Evolutionary conservation across 257 asterid species (phyloP).

Genomic region (Striga asiatica): DNA sequence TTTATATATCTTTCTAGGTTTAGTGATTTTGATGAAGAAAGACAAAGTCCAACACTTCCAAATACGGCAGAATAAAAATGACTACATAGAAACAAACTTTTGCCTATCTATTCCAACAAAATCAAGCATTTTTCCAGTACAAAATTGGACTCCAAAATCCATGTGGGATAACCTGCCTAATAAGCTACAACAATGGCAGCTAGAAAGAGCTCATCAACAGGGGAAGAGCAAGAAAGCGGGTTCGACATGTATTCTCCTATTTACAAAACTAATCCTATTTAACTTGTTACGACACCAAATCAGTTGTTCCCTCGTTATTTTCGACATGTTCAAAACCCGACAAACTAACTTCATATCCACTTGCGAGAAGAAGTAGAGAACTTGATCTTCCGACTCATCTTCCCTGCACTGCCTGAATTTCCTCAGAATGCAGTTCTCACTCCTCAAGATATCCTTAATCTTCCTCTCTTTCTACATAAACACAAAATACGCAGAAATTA

Average conservation of each 20-base stretch:
- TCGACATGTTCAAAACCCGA: slow-evolving; percentile 69
- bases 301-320: slow-evolving; percentile 56
- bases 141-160: not conserved
- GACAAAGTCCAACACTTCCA: too few relatives aligned
- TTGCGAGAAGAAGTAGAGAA: slow-evolving; percentile 62
- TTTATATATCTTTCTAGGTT: too few relatives aligned
- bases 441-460: slow-evolving; percentile 54
- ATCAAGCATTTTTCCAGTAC: not conserved
- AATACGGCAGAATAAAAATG: too few relatives aligned
- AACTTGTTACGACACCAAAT: slow-evolving; percentile 72
- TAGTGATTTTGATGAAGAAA: too few relatives aligned
- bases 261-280: slow-evolving; percentile 49
- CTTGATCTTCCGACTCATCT: slow-evolving; percentile 51
- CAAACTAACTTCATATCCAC: slow-evolving; percentile 74
- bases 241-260: slow-evolving; percentile 54
- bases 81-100: too few relatives aligned
- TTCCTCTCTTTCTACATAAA: slow-evolving; percentile 78
- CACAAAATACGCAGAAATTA: not conserved
- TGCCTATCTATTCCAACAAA: slow-evolving; percentile 5
- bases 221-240: slow-evolving; percentile 83
- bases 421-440: slow-evolving; percentile 65
- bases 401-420: slow-evolving; percentile 36
- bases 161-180: not conserved
- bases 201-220: slow-evolving; percentile 32
- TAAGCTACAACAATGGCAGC: not conserved